Evolutionary conservation across 805 yeast species (phyloP).

Genomic region (Myxozyma sirexii): DNA sequence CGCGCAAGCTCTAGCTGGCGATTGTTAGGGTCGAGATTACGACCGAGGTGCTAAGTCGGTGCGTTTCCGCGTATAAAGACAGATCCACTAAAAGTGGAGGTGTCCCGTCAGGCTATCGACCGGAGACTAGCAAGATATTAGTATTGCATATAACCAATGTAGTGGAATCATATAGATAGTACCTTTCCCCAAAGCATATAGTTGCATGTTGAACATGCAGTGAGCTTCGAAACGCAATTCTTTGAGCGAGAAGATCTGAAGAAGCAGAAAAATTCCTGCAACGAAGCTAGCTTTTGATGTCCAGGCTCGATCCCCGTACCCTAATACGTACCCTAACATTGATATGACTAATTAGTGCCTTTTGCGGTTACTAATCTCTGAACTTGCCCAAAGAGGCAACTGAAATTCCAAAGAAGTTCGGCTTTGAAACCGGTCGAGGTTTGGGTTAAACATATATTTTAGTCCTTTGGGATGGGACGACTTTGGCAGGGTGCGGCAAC

Average conservation of each 20-base stretch:
- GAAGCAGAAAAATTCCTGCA: background rate
- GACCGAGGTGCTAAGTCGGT: conserved; percentile 27
- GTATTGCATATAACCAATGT: background rate
- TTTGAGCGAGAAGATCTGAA: conserved; percentile 33
- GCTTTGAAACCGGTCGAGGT: too few species aligned
- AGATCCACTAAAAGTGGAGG: background rate
- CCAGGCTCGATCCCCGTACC: background rate
- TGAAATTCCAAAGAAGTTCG: too few species aligned
- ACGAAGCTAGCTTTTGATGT: background rate
- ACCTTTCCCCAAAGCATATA: conserved; percentile 44
- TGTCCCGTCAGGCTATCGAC: conserved; percentile 33
- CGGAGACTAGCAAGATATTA: conserved; percentile 39
- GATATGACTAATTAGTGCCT: background rate
- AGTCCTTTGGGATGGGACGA: too few species aligned
- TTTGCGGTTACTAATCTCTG: too few species aligned
- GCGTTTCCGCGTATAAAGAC: conserved; percentile 37
- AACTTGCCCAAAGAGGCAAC: too few species aligned
- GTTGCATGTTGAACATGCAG: conserved; percentile 19
- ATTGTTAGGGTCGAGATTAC: conserved; percentile 25
- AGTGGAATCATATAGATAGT: too few species aligned
- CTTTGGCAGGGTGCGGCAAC: too few species aligned
- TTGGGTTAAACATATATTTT: too few species aligned
- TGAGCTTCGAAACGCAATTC: conserved; percentile 44
- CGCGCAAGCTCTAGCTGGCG: background rate
- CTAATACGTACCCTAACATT: background rate